Percentiles rank a stretch among this genome's conserved stretches.
Conservation (phyloP, 257 asterid genomes). For the Mentha longifolia region DNA sequence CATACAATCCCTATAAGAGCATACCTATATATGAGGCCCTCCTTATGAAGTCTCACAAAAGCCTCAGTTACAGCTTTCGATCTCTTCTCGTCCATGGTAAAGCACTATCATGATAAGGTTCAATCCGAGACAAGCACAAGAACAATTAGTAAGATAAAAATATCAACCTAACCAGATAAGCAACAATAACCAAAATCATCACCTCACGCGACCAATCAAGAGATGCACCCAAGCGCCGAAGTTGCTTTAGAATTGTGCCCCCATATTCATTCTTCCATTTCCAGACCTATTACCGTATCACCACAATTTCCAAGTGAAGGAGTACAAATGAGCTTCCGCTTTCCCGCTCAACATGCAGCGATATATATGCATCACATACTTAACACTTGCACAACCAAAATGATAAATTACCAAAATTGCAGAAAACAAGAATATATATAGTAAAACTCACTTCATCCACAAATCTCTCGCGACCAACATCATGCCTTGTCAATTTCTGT, state of each 20-base stretch:
- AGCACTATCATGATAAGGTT: conserved; percentile 53
- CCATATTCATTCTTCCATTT: conserved; percentile 90
- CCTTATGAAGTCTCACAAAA: conserved; percentile 81
- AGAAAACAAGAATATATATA: conserved; percentile 15
- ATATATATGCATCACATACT: too few relatives aligned
- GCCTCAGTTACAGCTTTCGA: conserved; percentile 95
- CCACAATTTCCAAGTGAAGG: conserved; percentile 25
- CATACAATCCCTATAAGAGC: neutral
- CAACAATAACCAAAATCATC: conserved; percentile 25
- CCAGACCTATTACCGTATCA: conserved; percentile 65
- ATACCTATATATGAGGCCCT: conserved; percentile 88
- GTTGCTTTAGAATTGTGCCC: conserved; percentile 84
- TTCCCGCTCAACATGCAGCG: too few relatives aligned
- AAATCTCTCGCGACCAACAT: conserved; percentile 77
- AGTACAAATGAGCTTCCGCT: conserved; percentile 4
- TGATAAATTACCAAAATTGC: conserved; percentile 17
- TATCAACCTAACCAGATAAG: conserved; percentile 22
- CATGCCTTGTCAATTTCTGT: conserved; percentile 74
- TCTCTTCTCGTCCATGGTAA: conserved; percentile 93
- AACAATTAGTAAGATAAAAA: neutral
- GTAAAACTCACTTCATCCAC: conserved; percentile 66
- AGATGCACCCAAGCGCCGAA: conserved; percentile 92
- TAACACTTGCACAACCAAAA: too few relatives aligned
- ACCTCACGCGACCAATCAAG: conserved; percentile 96
- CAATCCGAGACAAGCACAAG: conserved; percentile 15